Base-by-base conservation (phyloP, 164 flowering plant species). In the Euptelea pleiosperma region DNA sequence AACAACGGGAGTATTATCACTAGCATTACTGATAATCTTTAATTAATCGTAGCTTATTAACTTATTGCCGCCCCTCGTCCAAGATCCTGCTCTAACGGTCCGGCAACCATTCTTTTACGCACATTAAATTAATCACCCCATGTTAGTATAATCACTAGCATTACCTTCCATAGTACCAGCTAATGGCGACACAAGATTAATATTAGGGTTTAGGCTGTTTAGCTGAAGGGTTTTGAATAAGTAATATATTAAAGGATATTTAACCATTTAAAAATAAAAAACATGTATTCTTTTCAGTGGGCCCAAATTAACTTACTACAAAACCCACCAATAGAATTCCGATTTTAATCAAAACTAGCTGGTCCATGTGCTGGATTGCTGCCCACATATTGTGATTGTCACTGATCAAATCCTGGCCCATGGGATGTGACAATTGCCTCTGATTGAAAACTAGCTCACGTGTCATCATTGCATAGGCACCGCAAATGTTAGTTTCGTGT, bases 71-170 rank as follows among this genome's bases (percentile, higher is more conserved):
- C 1, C 51, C 53, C 59, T 42, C 64, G 57, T 71, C 64, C 77
- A 72, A 55, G 76, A 79, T 77, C 77, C 77, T 70, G 56, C 65
- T 70, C 68, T 73, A 70, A 72, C 72, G 72, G 66, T 61, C 39
- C 64, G 43, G 70, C 53, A 37, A 66, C 1, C 33, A 30, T 48
- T 57, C 19, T 22, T 9, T 62, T 39, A 45, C 16, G 58, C 33
- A 58, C n/a, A n/a, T n/a, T 34, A 31, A 48, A 66, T 40, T 24
- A 66, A 67, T 49, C 46, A 22, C 34, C 54, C 60, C 58, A 40
- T 60, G 52, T 51, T 73, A 51, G 60, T 41, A 55, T 56, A 42
- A 63, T 50, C 43, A 56, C 36, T 55, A 64, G 61, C 61, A 62
- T 53, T 65, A 26, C 58, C 70, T 65, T 57, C 28, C 68, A 54